Conservation (phyloP, 75 land plant genomes). For the Chamaecyparis obtusa region DNA sequence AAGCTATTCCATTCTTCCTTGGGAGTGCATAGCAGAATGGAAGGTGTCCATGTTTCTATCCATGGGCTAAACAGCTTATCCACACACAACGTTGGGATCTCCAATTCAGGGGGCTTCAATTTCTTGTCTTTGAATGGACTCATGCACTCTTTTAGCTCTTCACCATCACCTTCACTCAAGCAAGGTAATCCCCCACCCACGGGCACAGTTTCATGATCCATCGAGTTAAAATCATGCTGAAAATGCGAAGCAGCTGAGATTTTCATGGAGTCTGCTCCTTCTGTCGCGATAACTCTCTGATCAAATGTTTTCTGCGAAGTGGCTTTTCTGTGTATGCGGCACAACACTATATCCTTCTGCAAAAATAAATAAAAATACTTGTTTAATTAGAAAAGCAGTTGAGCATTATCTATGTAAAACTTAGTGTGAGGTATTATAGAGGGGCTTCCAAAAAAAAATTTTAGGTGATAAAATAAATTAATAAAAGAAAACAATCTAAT, state of each 20-base stretch:
- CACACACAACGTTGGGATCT: not conserved
- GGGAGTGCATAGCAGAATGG: not conserved
- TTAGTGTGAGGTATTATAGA: too few relatives aligned
- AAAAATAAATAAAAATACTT: too few relatives aligned
- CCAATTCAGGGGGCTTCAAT: not conserved
- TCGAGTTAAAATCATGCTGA: not conserved
- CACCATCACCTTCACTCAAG: not conserved
- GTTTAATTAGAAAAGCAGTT: too few relatives aligned
- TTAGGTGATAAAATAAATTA: too few relatives aligned
- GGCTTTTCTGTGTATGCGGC: conserved; percentile 65
- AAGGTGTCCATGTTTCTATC: not conserved
- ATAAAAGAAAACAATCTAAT: too few relatives aligned
- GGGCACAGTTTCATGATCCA: not conserved
- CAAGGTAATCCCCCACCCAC: not conserved
- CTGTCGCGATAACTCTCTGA: conserved; percentile 14
- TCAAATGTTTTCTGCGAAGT: conserved; percentile 59
- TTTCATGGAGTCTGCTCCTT: not conserved
- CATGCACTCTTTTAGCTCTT: not conserved
- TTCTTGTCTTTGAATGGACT: not conserved
- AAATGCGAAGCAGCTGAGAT: not conserved
- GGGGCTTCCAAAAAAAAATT: too few relatives aligned
- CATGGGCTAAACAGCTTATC: not conserved
- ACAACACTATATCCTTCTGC: conserved; percentile 61
- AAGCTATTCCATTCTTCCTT: too few relatives aligned
- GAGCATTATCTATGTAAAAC: too few relatives aligned